Conservation (phyloP, 2,329 filamentous ascomycete species). For the Diaporthe sp. region DNA sequence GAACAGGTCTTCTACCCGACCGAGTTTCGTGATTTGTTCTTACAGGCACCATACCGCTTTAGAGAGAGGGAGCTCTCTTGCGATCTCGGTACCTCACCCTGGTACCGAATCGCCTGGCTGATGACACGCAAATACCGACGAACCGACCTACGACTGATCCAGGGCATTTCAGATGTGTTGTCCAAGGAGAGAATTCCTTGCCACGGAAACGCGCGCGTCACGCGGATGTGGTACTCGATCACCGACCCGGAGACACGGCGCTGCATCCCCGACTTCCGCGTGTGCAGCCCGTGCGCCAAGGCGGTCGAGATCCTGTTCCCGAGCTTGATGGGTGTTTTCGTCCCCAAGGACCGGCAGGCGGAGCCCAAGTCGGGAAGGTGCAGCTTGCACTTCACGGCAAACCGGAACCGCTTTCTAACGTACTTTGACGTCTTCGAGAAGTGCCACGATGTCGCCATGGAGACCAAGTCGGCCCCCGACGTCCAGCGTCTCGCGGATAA, state of each 20-base stretch:
- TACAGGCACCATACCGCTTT: constrained; percentile 67
- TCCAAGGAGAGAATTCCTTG: constrained; percentile 65
- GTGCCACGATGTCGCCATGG: constrained; percentile 61
- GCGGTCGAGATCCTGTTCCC: constrained; percentile 81
- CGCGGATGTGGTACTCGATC: constrained; percentile 80
- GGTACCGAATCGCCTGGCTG: constrained; percentile 87
- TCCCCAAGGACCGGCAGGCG: constrained; percentile 58
- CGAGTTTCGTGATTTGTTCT: constrained; percentile 74
- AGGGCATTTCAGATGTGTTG: constrained; percentile 73
- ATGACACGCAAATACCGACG: constrained; percentile 78
- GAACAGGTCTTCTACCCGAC: constrained; percentile 75
- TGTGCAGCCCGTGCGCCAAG: constrained; percentile 80
- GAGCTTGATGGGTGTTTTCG: constrained; percentile 74
- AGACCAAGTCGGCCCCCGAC: constrained; percentile 60
- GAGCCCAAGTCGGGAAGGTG: constrained; percentile 68
- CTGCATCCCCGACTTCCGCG: constrained; percentile 76
- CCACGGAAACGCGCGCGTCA: constrained; percentile 63
- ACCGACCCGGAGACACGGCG: constrained; percentile 73
- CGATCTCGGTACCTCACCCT: constrained; percentile 80
- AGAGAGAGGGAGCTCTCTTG: constrained; percentile 72
- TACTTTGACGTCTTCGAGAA: constrained; percentile 72
- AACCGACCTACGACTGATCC: constrained; percentile 75
- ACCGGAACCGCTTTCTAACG: constrained; percentile 64
- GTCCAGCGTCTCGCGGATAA: constrained; percentile 72
- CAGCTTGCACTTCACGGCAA: constrained; percentile 70